Conservation (phyloP, 2,329 filamentous ascomycete species). For the Bipolaris gigantea region DNA sequence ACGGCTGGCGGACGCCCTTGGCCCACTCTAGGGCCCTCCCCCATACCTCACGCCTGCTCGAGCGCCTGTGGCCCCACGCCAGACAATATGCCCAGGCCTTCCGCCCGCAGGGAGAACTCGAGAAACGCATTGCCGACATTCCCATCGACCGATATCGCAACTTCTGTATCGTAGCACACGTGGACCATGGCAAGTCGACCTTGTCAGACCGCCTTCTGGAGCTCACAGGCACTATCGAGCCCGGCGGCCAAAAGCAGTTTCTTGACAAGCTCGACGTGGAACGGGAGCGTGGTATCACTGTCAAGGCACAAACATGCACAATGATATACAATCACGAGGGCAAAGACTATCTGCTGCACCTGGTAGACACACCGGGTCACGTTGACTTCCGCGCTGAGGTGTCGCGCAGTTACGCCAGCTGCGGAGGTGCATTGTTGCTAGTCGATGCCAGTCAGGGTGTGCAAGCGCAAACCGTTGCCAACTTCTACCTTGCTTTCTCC, state of each 20-base stretch:
- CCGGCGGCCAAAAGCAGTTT: conserved; percentile 89
- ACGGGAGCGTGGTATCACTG: conserved; percentile 92
- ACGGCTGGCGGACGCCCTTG: conserved; percentile 39
- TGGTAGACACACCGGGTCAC: conserved; percentile 96
- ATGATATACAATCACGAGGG: conserved; percentile 92
- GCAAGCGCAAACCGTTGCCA: conserved; percentile 96
- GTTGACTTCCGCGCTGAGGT: conserved; percentile 98
- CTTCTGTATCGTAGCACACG: conserved; percentile 98
- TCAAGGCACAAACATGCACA: conserved; percentile 97
- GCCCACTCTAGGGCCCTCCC: conserved; percentile 23
- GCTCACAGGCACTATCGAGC: conserved; percentile 86
- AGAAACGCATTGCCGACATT: conserved; percentile 70
- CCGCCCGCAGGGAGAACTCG: conserved; percentile 55
- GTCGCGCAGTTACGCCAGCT: conserved; percentile 92
- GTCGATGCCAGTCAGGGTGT: conserved; percentile 97
- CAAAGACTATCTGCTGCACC: conserved; percentile 86
- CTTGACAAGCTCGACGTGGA: conserved; percentile 97
- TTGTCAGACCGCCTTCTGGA: conserved; percentile 91
- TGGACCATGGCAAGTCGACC: conserved; percentile 98
- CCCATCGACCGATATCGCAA: conserved; percentile 83
- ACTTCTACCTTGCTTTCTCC: conserved; percentile 96
- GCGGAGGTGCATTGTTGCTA: conserved; percentile 82
- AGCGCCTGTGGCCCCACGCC: conserved; percentile 32
- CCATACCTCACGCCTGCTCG: conserved; percentile 22
- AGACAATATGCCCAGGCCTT: conserved; percentile 42